Evolutionary conservation across 768 basidiomycete genomes (phyloP).

Genomic region (Mycena venus): DNA sequence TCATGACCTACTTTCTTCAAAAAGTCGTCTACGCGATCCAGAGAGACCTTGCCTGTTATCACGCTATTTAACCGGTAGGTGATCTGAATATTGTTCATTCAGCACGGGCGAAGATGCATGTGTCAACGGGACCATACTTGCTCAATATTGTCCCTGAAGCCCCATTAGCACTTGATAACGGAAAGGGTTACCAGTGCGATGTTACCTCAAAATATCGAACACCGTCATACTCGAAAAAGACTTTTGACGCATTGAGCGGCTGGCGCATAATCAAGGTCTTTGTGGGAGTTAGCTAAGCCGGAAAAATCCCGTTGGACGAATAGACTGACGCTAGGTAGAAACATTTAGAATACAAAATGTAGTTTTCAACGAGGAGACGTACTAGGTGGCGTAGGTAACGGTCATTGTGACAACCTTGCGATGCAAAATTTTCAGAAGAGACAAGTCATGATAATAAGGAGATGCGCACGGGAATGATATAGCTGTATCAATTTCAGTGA

Average conservation of each 20-base stretch:
- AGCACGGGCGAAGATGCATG: not conserved
- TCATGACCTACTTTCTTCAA: slow-evolving; percentile 48
- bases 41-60: slow-evolving; percentile 68
- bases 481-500: no score
- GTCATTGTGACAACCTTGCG: slow-evolving; percentile 61
- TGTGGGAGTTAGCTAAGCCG: not conserved
- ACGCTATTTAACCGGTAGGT: slow-evolving; percentile 11
- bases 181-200: not conserved
- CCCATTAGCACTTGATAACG: not conserved
- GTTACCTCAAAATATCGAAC: slow-evolving; percentile 60
- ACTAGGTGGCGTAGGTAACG: slow-evolving; percentile 58
- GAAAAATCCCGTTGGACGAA: not conserved
- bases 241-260: slow-evolving; percentile 29
- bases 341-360: slow-evolving; percentile 43
- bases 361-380: not conserved
- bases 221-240: slow-evolving; percentile 55
- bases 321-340: slow-evolving; percentile 29
- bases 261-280: slow-evolving; percentile 15
- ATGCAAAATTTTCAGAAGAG: not conserved
- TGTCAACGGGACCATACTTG: not conserved
- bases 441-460: not conserved
- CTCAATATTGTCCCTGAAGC: not conserved
- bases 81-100: not conserved
- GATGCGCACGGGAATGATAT: slow-evolving; percentile 35
- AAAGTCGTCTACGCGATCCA: slow-evolving; percentile 61